Conservation (phyloP, 2,329 filamentous ascomycete genomes). For the Magnaporthales sp. region DNA sequence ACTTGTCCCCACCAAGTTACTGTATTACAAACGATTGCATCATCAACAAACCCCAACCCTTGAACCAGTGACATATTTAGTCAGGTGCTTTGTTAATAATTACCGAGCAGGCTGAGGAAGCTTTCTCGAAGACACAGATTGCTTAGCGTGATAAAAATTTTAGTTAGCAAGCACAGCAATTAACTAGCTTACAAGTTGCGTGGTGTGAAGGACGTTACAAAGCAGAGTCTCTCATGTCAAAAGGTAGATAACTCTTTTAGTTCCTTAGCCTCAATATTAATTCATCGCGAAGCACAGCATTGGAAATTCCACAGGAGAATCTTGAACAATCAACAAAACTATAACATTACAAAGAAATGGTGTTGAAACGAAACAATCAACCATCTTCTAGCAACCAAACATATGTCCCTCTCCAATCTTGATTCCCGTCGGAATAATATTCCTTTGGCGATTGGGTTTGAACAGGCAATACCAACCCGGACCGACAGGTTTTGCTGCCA, state of each 20-base stretch:
- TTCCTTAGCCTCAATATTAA: background rate
- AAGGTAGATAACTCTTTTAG: background rate
- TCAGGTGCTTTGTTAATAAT: background rate
- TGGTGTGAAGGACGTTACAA: no score
- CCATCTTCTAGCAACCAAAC: background rate
- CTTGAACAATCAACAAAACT: background rate
- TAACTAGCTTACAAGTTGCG: no score
- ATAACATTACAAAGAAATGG: background rate
- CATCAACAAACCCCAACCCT: conserved; percentile 6
- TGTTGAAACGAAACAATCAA: background rate
- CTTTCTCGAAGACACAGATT: no score
- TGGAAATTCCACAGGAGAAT: background rate
- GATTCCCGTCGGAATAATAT: background rate
- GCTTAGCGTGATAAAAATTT: no score
- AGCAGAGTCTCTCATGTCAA: no score
- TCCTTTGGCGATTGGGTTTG: background rate
- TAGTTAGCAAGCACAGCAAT: no score
- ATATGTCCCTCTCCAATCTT: background rate
- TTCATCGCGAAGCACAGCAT: background rate
- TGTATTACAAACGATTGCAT: conserved; percentile 10
- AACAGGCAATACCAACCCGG: background rate
- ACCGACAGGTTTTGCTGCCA: background rate
- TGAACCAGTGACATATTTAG: background rate
- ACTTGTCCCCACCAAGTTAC: background rate
- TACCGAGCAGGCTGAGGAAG: background rate